These are phyloP conservation scores for Cucurbita ficifolia DNA, from an alignment of 306 rosid species.

Conservation along the genomic window DNA sequence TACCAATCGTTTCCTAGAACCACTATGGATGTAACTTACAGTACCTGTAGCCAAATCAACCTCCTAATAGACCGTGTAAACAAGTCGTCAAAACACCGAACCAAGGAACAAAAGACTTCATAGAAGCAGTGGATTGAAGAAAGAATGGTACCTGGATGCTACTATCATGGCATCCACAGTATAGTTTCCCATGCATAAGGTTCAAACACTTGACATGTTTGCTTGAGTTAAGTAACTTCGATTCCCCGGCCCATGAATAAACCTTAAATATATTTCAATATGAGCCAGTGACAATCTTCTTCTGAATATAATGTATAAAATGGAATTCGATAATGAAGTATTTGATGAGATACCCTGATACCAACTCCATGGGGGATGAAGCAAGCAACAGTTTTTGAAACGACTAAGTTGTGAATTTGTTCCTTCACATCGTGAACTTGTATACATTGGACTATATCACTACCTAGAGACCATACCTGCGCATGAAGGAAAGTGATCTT, in stretches of 20 bases:
- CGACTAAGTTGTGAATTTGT: slow-evolving; percentile 51
- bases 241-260: slow-evolving; percentile 49
- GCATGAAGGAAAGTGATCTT: slow-evolving; percentile 5
- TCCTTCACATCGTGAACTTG: slow-evolving; percentile 74
- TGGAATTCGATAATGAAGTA: background rate
- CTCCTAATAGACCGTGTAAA: slow-evolving; percentile 35
- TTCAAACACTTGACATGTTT: slow-evolving; percentile 70
- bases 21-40: slow-evolving; percentile 42
- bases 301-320: background rate
- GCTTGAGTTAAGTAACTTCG: slow-evolving; percentile 39
- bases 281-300: background rate
- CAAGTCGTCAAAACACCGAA: background rate
- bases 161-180: slow-evolving; percentile 79
- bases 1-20: slow-evolving; percentile 54
- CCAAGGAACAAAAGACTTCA: background rate
- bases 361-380: slow-evolving; percentile 69
- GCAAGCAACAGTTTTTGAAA: slow-evolving; percentile 36
- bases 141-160: slow-evolving; percentile 57
- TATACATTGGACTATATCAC: slow-evolving; percentile 32
- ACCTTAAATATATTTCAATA: slow-evolving; percentile 18
- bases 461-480: slow-evolving; percentile 69
- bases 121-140: background rate
- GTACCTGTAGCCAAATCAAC: slow-evolving; percentile 62
- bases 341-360: slow-evolving; percentile 40
- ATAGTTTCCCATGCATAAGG: slow-evolving; percentile 42